phyloP scores from a whole-genome alignment of 345 rosid genomes.

The Aquilaria yunnanensis region DNA sequence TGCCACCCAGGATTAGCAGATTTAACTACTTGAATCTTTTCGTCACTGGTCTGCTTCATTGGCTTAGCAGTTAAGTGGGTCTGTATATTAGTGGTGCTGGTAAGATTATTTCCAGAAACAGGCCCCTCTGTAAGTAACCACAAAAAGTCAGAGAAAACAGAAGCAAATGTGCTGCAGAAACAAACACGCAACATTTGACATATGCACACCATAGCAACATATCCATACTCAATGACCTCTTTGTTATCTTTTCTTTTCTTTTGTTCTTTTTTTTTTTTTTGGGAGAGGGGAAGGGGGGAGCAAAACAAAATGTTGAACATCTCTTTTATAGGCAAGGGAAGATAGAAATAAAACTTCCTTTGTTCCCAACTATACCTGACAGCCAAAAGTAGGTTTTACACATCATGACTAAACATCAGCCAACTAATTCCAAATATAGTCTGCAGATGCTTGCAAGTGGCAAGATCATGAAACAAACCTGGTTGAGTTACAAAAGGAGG shows the following conservation, averaged over 20 bases:
- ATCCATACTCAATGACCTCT: no score
- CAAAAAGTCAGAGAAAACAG: not conserved
- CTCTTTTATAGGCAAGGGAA: no score
- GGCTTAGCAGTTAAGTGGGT: constrained; percentile 23
- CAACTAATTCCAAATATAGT: not conserved
- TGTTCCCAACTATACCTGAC: no score
- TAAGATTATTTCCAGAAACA: constrained; percentile 19
- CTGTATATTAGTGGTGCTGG: constrained; percentile 21
- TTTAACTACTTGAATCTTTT: constrained; percentile 35
- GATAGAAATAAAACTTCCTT: no score
- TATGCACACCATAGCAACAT: not conserved
- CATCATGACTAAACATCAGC: not conserved
- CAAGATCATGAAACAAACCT: constrained; percentile 23
- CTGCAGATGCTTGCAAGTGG: not conserved
- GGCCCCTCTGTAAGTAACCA: constrained; percentile 34
- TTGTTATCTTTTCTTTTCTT: no score
- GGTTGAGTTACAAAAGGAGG: constrained; percentile 27
- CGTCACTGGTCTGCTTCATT: constrained; percentile 29
- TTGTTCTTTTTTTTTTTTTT: no score
- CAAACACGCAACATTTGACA: not conserved
- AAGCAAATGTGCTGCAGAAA: not conserved
- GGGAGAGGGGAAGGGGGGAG: not conserved
- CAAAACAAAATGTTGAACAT: no score
- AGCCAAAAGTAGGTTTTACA: not conserved
- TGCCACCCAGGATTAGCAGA: constrained; percentile 36